Evolutionary conservation across 768 basidiomycete genomes (phyloP).

Genomic region (Suillus alpinus): DNA sequence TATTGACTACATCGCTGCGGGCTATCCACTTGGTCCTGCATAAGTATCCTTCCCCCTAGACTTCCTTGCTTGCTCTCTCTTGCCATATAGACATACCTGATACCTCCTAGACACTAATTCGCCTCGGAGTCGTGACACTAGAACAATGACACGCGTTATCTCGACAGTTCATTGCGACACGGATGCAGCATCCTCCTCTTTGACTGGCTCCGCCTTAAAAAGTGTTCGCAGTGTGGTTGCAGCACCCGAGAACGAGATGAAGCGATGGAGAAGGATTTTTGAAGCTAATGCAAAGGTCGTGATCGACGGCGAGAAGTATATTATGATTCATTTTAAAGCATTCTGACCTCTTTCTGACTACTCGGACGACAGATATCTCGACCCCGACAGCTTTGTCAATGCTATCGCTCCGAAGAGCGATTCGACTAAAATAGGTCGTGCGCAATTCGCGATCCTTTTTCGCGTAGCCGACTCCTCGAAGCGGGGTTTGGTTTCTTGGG

Average conservation of each 20-base stretch:
- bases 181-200: constrained; percentile 37
- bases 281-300: constrained; percentile 76
- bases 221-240: constrained; percentile 67
- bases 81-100: constrained; percentile 34
- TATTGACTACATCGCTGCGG: constrained; percentile 9
- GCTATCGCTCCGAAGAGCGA: constrained; percentile 90
- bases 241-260: constrained; percentile 78
- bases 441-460: constrained; percentile 89
- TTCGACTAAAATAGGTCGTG: constrained; percentile 79
- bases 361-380: constrained; percentile 64
- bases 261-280: constrained; percentile 86
- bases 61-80: constrained; percentile 22
- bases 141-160: constrained; percentile 40
- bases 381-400: constrained; percentile 86
- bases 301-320: constrained; percentile 79
- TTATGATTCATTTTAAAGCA: constrained; percentile 18
- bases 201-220: constrained; percentile 55
- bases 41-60: constrained; percentile 12
- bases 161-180: constrained; percentile 55
- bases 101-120: constrained; percentile 29
- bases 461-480: constrained; percentile 79
- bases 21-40: constrained; percentile 15
- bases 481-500: constrained; percentile 83
- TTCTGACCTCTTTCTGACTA: constrained; percentile 6
- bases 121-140: constrained; percentile 18